Percentiles rank a stretch among this genome's conserved stretches.
These are phyloP conservation scores for Aspergillus spinulosporus DNA, from an alignment of 2,329 filamentous ascomycete species.

Conservation along the genomic window DNA sequence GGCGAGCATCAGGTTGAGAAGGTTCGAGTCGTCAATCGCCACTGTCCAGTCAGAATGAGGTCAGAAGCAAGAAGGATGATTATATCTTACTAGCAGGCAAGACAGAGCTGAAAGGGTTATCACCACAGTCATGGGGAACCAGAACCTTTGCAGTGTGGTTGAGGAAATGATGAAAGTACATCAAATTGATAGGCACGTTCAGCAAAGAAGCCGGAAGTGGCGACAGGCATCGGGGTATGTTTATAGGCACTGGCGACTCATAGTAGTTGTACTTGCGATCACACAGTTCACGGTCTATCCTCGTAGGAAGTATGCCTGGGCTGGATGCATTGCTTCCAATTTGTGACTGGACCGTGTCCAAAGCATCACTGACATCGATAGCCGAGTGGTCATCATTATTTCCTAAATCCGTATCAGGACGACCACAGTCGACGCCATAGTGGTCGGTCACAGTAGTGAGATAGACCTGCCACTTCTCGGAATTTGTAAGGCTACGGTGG, in stretches of 20 bases:
- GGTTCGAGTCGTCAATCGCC: conserved; percentile 53
- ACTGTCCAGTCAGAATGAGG: conserved; percentile 48
- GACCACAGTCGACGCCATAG: conserved; percentile 72
- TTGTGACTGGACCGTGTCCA: conserved; percentile 31
- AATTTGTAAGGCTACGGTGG: conserved; percentile 26
- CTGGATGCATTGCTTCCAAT: conserved; percentile 12
- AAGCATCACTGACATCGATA: conserved; percentile 54
- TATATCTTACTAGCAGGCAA: conserved; percentile 60
- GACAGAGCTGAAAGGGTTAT: conserved; percentile 62
- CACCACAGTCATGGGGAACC: conserved; percentile 61
- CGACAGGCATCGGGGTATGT: conserved; percentile 58
- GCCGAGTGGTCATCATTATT: conserved; percentile 70
- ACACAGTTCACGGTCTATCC: conserved; percentile 34
- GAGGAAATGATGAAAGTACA: conserved; percentile 73
- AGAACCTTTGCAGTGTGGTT: conserved; percentile 74
- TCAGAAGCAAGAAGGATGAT: neutral
- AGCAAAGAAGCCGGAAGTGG: conserved; percentile 58
- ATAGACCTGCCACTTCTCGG: conserved; percentile 34
- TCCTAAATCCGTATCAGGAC: conserved; percentile 67
- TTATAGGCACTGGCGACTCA: conserved; percentile 65
- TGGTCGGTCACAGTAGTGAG: conserved; percentile 38
- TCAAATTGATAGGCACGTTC: conserved; percentile 76
- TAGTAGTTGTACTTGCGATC: conserved; percentile 69
- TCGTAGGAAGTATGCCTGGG: conserved; percentile 3
- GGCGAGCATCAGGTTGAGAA: conserved; percentile 74